phyloP scores from a whole-genome alignment of 139 green algal species.

The Chlorella sp. region DNA sequence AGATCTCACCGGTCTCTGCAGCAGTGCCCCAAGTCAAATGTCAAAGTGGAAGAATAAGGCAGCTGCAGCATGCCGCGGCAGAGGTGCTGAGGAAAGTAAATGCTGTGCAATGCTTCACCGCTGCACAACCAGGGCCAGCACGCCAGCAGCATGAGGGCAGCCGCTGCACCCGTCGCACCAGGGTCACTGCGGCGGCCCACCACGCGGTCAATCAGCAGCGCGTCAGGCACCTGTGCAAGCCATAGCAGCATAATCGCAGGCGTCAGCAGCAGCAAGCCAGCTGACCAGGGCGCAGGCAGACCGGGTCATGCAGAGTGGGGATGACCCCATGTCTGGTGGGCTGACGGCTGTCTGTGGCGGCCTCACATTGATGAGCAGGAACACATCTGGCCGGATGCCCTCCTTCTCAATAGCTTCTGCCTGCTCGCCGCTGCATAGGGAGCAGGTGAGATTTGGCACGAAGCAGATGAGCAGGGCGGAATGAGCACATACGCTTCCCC shows the following conservation, averaged over 20 bases:
- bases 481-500: too few species aligned
- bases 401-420: slow-evolving; percentile 93
- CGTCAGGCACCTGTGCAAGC: slow-evolving; percentile 87
- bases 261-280: not conserved
- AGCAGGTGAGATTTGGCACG: too few species aligned
- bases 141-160: not conserved
- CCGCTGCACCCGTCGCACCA: slow-evolving; percentile 4
- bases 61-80: too few species aligned
- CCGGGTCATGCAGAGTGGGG: too few species aligned
- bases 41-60: too few species aligned
- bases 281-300: not conserved
- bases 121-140: not conserved
- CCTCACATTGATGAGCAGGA: slow-evolving; percentile 92
- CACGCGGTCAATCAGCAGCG: slow-evolving; percentile 95
- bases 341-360: too few species aligned
- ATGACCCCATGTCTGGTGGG: too few species aligned
- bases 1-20: slow-evolving; percentile 91
- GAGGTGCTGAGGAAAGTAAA: not conserved
- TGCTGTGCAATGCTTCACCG: too few species aligned
- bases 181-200: slow-evolving; percentile 94
- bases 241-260: not conserved
- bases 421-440: slow-evolving; percentile 69
- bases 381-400: slow-evolving; percentile 94
- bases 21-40: not conserved
- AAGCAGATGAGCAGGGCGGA: too few species aligned